Evolutionary conservation across 139 green algal genomes (phyloP), one percentile per base, ranked within the genome.

Genomic region (Coelastrella sp.): DNA sequence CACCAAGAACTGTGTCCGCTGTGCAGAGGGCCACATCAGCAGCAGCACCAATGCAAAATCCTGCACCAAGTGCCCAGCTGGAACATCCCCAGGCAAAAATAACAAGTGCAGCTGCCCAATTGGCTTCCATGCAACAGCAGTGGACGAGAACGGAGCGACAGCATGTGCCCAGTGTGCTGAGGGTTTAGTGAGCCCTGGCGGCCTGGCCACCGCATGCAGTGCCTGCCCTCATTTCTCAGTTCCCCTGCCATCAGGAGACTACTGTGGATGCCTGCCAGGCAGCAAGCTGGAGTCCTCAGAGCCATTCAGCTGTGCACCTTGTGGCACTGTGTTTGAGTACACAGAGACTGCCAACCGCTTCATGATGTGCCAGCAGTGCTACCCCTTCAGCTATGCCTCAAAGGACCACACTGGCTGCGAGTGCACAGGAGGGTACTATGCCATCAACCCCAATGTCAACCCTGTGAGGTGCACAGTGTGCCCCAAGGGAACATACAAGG

Each of bases 341-440:
- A 88, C 84, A 12, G 5, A 25, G 27, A 20, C 57, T 7, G 5
- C 68, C 35, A 88, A 88, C 68, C 66, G 84, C 12, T 8, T 81
- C 35, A 56, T 88, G 22, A 66, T 88, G 68, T 88, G 84, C 66
- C 25, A 81, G 84, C 84, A 88, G 66, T 88, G 84, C 68, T 25
- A 9, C 19, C 84, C 84, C 9, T 88, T 81, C 68, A 81, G 68
- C 49, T 88, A 88, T 58, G 84, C 84, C 20, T 81, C 66, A 35
- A 73, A 75, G 19, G 68, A 88, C 22, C 68, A 81, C 84, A 88
- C 68, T 6, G 49, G 7, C 7, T 88, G 84, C 22, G 84, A 83
- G 15, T 27, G 35, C 49, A 83, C 49, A 8, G 19, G 78, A 58
- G 25, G 49, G 49, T 65, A 58, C 25, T 83, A 83, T 65, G 35